Evolutionary conservation across 2,329 filamentous ascomycete genomes (phyloP), one percentile per base, ranked within the genome.

Genomic region (Alternaria postmessia): DNA sequence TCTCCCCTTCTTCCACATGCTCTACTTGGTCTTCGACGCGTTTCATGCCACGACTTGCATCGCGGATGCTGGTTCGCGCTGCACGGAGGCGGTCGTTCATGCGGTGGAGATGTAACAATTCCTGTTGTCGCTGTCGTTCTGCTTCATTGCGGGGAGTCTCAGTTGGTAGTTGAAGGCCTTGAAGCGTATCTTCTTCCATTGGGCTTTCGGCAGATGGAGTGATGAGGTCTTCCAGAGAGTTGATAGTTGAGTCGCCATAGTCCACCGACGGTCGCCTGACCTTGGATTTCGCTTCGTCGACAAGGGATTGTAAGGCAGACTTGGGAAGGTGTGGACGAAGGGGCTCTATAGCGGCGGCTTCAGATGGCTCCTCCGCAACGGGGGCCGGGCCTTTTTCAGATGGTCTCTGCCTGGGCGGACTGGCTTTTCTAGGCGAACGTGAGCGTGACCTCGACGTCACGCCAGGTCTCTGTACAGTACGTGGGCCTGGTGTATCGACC

Each of bases 201-300:
- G 54, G 69, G 39, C 61, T 65, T 24, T 71, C 69, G 22, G 53
- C 49, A 14, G 53, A 68, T 55, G 69, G 75, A 18, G 74, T 64
- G 12, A 82, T 75, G 12, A 84, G 76, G 36, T 81, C 79, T 66
- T 83, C 81, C 7, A 84, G 72, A 4, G 81, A 83, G 46, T 81
- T 78, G 43, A 84, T 79, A 4, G 82, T 84, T 18, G 79, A 81
- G 30, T 84, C 82, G 36, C 81, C 82, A 39, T 78, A 77, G 32
- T 73, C 67, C 18, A 78, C 73, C 24, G 65, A 62, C 22, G 53
- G 53, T 34, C 59, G 59, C 26, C 56, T 52, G 26, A 61, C 64
- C 26, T 61, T 63, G 7, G 71, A 64, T 68, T 72, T 76, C 6
- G 78, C 78, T 64, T 80, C 75, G 52, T 75, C 69, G 1, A 83